Evolutionary conservation across 176 grass and related monocot species (phyloP).

Genomic region (Sorghum bicolor): Sorghum_bicolor_NCBIv3 NC_012871.2:13659501-13660000

Average conservation of each 20-base stretch:
- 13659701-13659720: slow-evolving; percentile 37
- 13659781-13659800: neutral
- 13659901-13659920: slow-evolving; percentile 27
- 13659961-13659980: slow-evolving; percentile 12
- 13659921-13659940: slow-evolving; percentile 29
- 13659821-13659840: slow-evolving; percentile 21
- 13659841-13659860: neutral
- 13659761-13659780: slow-evolving; percentile 2
- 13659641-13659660: slow-evolving; percentile 36
- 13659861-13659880: neutral
- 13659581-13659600: slow-evolving; percentile 40
- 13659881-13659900: slow-evolving; percentile 1
- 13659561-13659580: slow-evolving; percentile 3
- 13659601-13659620: slow-evolving; percentile 33
- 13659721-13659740: neutral
- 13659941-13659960: slow-evolving; percentile 17
- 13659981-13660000: slow-evolving; percentile 18
- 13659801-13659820: slow-evolving; percentile 5
- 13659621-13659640: slow-evolving; percentile 24
- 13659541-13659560: slow-evolving; percentile 4
- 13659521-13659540: slow-evolving; percentile 22
- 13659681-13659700: slow-evolving; percentile 44
- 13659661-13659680: slow-evolving; percentile 33
- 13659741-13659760: slow-evolving; percentile 24
- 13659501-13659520: slow-evolving; percentile 31